Evolutionary conservation across 2,329 filamentous ascomycete species (phyloP).

Genomic region (Chaetoscypha palmicola): DNA sequence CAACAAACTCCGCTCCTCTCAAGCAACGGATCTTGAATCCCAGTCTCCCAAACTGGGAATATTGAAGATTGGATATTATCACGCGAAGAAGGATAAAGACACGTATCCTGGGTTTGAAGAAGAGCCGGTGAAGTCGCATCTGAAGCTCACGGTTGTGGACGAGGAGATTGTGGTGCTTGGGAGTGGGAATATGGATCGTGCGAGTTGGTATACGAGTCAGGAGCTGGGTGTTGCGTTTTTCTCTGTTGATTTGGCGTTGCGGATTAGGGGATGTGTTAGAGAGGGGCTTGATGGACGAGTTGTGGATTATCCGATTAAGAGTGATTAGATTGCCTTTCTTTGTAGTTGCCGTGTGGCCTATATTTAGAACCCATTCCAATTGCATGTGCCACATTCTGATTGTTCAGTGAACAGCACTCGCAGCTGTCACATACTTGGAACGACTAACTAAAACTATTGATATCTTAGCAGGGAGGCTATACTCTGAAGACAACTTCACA

Average conservation of each 20-base stretch:
- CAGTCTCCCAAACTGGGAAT: constrained; percentile 24
- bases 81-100: constrained; percentile 17
- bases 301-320: no score
- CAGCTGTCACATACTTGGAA: no score
- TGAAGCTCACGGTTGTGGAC: constrained; percentile 73
- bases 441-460: no score
- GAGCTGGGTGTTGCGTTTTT: constrained; percentile 64
- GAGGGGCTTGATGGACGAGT: constrained; percentile 18
- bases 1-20: constrained; percentile 25
- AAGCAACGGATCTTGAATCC: constrained; percentile 21
- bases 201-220: constrained; percentile 82
- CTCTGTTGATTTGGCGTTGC: constrained; percentile 33
- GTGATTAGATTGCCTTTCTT: no score
- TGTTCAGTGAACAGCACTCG: no score
- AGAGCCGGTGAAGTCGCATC: constrained; percentile 66
- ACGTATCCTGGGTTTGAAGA: constrained; percentile 19
- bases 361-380: no score
- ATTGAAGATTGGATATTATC: constrained; percentile 27
- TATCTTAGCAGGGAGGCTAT: no score
- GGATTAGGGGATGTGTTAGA: constrained; percentile 12
- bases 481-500: no score
- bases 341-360: no score
- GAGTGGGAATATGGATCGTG: constrained; percentile 77
- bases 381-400: no score
- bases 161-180: constrained; percentile 60